A percentile compares a stretch with the other conserved stretches of the same genome.
phyloP scores from a whole-genome alignment of 2,329 filamentous ascomycete species.

The Lachnellula arida region DNA sequence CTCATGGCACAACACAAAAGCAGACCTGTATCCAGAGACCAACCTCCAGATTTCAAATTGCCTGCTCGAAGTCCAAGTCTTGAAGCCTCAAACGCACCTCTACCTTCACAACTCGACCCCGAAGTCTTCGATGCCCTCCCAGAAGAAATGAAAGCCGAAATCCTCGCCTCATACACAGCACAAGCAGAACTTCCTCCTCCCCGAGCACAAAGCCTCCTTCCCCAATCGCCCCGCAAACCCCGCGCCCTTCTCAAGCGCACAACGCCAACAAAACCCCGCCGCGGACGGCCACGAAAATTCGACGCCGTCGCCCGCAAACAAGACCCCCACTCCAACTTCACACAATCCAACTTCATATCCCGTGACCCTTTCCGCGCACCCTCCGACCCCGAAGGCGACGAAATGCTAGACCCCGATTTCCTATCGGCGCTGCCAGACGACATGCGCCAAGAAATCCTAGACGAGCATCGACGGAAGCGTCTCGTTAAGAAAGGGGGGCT shows the following conservation, averaged over 20 bases:
- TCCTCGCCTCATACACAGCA: constrained; percentile 64
- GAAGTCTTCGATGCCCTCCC: constrained; percentile 81
- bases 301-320: constrained; percentile 35
- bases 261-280: constrained; percentile 57
- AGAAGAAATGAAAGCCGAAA: constrained; percentile 77
- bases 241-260: constrained; percentile 40
- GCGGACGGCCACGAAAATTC: constrained; percentile 34
- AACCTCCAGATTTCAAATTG: constrained; percentile 32
- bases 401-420: constrained; percentile 51
- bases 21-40: constrained; percentile 22
- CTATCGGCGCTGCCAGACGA: constrained; percentile 80
- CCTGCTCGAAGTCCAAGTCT: constrained; percentile 21
- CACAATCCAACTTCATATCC: constrained; percentile 69
- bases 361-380: constrained; percentile 26
- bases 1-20: constrained; percentile 55
- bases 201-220: constrained; percentile 31
- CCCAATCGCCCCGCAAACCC: constrained; percentile 52
- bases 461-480: constrained; percentile 62
- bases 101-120: constrained; percentile 76
- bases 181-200: background rate
- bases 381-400: constrained; percentile 11
- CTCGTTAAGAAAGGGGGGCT: constrained; percentile 52
- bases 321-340: constrained; percentile 54
- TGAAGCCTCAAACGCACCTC: constrained; percentile 11
- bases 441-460: constrained; percentile 70